Evolutionary conservation across 176 grass and related monocot genomes (phyloP).

Genomic region (Phoenix dactylifera): DNA sequence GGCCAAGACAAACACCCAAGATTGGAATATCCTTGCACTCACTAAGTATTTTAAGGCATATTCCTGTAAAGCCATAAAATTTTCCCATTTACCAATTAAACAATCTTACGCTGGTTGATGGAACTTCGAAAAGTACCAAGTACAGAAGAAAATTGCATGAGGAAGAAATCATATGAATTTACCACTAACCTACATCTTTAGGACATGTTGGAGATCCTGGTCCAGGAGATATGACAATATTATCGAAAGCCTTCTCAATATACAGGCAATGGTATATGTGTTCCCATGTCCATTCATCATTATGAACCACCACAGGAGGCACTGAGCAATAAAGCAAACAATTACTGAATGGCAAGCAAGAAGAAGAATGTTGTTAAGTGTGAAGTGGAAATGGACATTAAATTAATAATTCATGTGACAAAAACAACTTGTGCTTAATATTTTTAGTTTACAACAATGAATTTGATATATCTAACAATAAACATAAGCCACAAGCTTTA

Average conservation of each 20-base stretch:
- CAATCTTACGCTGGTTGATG: too few species aligned
- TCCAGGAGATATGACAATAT: constrained; percentile 90
- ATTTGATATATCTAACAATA: too few species aligned
- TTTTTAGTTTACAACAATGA: too few species aligned
- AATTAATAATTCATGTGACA: too few species aligned
- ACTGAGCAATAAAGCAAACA: constrained; percentile 27
- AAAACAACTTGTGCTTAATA: too few species aligned
- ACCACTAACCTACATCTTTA: constrained; percentile 54
- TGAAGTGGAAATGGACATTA: too few species aligned
- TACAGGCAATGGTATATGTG: constrained; percentile 59
- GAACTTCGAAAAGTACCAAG: too few species aligned
- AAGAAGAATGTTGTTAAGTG: too few species aligned
- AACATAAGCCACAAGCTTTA: too few species aligned
- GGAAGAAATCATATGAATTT: not conserved
- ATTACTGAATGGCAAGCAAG: too few species aligned
- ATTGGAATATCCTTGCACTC: constrained; percentile 88
- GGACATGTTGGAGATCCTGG: constrained; percentile 73
- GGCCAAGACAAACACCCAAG: constrained; percentile 91
- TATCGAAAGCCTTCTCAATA: constrained; percentile 68
- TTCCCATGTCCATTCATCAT: constrained; percentile 91
- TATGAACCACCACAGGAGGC: constrained; percentile 74
- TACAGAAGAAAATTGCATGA: too few species aligned
- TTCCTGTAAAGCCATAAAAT: constrained; percentile 26
- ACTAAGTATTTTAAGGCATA: constrained; percentile 62
- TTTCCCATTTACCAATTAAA: too few species aligned